Base-by-base conservation (phyloP, 768 basidiomycete species). In the Austroboletus eburneus region DNA sequence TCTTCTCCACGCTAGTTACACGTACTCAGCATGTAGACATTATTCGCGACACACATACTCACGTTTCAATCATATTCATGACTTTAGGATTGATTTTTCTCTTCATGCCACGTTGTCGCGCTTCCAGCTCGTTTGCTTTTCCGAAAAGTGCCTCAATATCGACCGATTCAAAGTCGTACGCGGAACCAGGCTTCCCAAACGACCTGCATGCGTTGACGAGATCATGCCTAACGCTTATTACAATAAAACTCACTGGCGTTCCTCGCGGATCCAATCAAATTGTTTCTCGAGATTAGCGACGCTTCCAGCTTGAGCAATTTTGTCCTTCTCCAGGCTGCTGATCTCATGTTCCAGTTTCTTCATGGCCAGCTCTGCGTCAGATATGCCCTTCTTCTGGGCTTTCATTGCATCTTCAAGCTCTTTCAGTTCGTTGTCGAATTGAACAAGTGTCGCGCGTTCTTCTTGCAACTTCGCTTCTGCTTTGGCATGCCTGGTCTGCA, bases 1-100 rank as follows among this genome's bases (percentile, higher is more conserved):
- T 84, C 74, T 95, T 96, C 73, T 98, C 96, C 38, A 94, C 90
- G 45, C 93, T 96, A 57, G 12, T 10, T 36, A 10, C 27, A 38
- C 25, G 22, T 20, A 39, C 20, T 27, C 27, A 12, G 27, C 12
- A 27, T 63, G 43, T 24, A 20, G 16, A 4, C 35, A 27, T 27
- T 27, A 27, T 27, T 12, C 7, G 30, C 9, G 7, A n/a, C 17
- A 14, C n/a, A 30, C 27, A 27, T 14, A 67, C 83, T 49, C 51
- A 96, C 92, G 79, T 85, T 55, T 96, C 95, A 41, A 97, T 90
- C 88, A 94, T 94, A 56, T 85, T 90, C 72, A 96, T 82, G 38
- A 92, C 93, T 65, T 95, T 96, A 3, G 85, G 85, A 57, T 99
- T 98, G 58, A 98, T 77, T 65, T 94, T 96, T 72, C 92, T 91